These are phyloP conservation scores for Chlamydomonas reinhardtii DNA, from an alignment of 163 green algal species.

Conservation along the genomic window DNA sequence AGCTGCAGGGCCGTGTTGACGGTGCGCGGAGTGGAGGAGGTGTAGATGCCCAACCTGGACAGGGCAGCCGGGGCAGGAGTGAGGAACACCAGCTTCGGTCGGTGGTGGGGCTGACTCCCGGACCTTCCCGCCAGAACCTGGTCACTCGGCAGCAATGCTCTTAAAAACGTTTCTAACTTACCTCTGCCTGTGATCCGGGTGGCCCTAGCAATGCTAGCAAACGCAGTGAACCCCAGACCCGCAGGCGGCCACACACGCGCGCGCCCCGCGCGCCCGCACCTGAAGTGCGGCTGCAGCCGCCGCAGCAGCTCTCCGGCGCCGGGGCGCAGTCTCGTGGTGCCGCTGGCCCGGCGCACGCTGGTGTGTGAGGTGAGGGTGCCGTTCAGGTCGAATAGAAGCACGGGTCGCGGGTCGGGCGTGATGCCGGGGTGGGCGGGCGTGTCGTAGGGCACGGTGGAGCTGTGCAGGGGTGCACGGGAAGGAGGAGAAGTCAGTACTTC, in stretches of 20 bases:
- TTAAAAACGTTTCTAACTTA: too few relatives aligned
- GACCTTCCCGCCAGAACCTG: too few relatives aligned
- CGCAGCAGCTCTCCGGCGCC: slow-evolving; percentile 6
- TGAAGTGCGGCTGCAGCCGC: slow-evolving; percentile 26
- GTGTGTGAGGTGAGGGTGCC: slow-evolving; percentile 74
- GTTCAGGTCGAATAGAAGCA: slow-evolving; percentile 76
- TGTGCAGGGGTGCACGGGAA: not conserved
- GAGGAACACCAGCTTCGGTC: too few relatives aligned
- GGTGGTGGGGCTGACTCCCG: too few relatives aligned
- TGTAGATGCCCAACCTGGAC: slow-evolving; percentile 68
- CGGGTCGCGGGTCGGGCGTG: slow-evolving; percentile 33
- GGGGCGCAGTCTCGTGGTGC: slow-evolving; percentile 60
- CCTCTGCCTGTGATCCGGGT: too few relatives aligned
- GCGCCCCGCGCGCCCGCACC: not conserved
- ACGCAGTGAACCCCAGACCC: too few relatives aligned
- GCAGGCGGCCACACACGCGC: too few relatives aligned
- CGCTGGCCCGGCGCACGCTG: slow-evolving; percentile 43
- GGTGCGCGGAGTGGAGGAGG: slow-evolving; percentile 59
- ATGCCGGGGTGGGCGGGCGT: too few relatives aligned
- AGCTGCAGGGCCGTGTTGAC: slow-evolving; percentile 55
- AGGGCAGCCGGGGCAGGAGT: too few relatives aligned
- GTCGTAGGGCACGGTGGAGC: slow-evolving; percentile 17
- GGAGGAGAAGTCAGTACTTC: not conserved
- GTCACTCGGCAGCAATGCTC: too few relatives aligned
- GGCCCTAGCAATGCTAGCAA: too few relatives aligned